Conservation (phyloP, 768 basidiomycete species). For the Agaricus subrufescens region DNA sequence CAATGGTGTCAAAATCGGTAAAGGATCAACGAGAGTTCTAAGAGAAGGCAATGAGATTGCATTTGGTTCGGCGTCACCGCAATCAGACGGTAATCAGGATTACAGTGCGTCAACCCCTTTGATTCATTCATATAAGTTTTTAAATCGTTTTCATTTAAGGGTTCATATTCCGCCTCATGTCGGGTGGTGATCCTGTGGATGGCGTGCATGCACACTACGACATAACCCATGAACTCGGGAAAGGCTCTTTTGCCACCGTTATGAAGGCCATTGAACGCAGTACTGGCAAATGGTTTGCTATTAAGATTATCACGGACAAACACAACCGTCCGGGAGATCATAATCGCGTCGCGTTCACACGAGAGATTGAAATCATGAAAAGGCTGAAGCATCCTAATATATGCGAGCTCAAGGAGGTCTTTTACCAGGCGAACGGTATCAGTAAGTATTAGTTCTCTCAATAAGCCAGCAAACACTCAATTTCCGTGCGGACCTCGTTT, state of each 20-base stretch:
- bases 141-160: slow-evolving; percentile 32
- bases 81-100: slow-evolving; percentile 50
- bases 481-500: slow-evolving; percentile 55
- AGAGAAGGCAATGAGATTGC: slow-evolving; percentile 84
- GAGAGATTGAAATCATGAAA: slow-evolving; percentile 80
- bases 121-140: background rate
- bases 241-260: slow-evolving; percentile 90
- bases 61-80: slow-evolving; percentile 60
- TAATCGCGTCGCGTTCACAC: slow-evolving; percentile 39
- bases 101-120: slow-evolving; percentile 50
- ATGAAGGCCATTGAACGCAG: slow-evolving; percentile 71
- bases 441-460: slow-evolving; percentile 34
- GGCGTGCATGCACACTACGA: slow-evolving; percentile 68
- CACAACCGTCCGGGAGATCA: slow-evolving; percentile 24
- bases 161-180: slow-evolving; percentile 67
- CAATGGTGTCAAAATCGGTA: slow-evolving; percentile 62
- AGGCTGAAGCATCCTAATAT: slow-evolving; percentile 77
- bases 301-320: slow-evolving; percentile 78
- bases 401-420: slow-evolving; percentile 74
- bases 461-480: slow-evolving; percentile 18
- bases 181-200: slow-evolving; percentile 39
- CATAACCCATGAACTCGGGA: slow-evolving; percentile 68
- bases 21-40: slow-evolving; percentile 48
- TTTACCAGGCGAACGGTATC: slow-evolving; percentile 55
- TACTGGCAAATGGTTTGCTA: slow-evolving; percentile 74